phyloP scores from a whole-genome alignment of 1,139 yeast species.

The Petasospora rhodanensis region DNA sequence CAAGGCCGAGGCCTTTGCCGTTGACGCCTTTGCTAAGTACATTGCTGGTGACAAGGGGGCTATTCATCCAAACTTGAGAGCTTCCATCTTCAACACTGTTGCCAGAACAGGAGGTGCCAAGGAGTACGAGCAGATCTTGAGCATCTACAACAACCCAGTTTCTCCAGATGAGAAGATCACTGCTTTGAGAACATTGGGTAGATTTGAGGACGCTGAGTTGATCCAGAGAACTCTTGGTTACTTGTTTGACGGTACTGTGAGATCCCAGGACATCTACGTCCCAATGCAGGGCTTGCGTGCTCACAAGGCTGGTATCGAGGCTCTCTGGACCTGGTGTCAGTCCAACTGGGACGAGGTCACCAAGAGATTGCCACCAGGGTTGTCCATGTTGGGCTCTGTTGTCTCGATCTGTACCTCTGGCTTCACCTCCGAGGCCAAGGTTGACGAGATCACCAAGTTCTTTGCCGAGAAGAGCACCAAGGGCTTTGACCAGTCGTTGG shows the following conservation, averaged over 20 bases:
- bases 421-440: constrained; percentile 58
- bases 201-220: constrained; percentile 54
- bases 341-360: constrained; percentile 67
- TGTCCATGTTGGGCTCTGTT: constrained; percentile 72
- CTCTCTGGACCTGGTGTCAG: constrained; percentile 74
- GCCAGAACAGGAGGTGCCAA: constrained; percentile 63
- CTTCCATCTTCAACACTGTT: constrained; percentile 60
- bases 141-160: constrained; percentile 61
- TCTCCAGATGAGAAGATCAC: constrained; percentile 71
- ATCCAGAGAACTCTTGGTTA: constrained; percentile 56
- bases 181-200: constrained; percentile 74
- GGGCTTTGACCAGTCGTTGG: constrained; percentile 71
- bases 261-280: constrained; percentile 80
- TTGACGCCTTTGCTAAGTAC: constrained; percentile 54
- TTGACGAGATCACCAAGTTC: constrained; percentile 53
- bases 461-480: constrained; percentile 58
- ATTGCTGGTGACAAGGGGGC: constrained; percentile 66
- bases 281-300: constrained; percentile 71
- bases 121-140: constrained; percentile 59
- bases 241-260: constrained; percentile 61
- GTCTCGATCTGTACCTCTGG: constrained; percentile 59
- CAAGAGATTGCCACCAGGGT: constrained; percentile 73
- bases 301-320: constrained; percentile 54
- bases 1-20: constrained; percentile 48
- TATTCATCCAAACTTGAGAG: constrained; percentile 78